Base-by-base conservation (phyloP, 2,329 filamentous ascomycete genomes). In the Berkeleyomyces basicola region DNA sequence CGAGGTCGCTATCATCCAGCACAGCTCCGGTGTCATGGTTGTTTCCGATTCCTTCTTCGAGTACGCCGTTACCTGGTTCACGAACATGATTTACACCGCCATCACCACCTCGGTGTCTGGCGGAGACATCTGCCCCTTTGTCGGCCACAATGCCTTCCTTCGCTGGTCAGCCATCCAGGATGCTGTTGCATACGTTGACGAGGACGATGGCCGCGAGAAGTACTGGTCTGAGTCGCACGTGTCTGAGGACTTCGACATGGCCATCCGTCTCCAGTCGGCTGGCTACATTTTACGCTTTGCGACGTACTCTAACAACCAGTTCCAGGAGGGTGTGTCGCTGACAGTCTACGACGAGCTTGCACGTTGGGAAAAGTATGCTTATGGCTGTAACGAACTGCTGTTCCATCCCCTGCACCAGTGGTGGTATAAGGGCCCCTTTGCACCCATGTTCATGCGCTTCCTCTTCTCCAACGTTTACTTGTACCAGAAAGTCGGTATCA, bases 331-430 rank as follows among this genome's bases (percentile, higher is more conserved):
- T 67, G 88, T 92, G 61, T 91, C 88, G 1, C 76, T 92, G 63
- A 92, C 88, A 0, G 87, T 92, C 7, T 90, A 92, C 70, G 88
- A 92, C 72, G 88, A 92, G 72, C 78, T 92, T 65, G 85, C 87
- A 1, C 85, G 88, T 63, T 92, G 88, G 88, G 88, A 92, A 70
- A 92, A 92, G 74, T 90, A 90, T 70, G 88, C 88, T 2, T 91
- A 90, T 68, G 87, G 88, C 44, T 91, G 88, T 74, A 88, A 87
- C 71, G 88, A 91, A 74, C 78, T 92, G 63, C 78, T 92, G 63
- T 92, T 93, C 76, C 81, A 92, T 70, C 88, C 88, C 2, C 76
- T 92, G 65, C 80, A 81, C 65, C 83, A 82, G 67, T 92, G 88
- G 88, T 71, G 83, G 53, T 83, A 79, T 70, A 81, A 79, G 11